Evolutionary conservation across 2,329 filamentous ascomycete species (phyloP), one percentile per base, ranked within the genome.

Genomic region (Camillea tinctor): DNA sequence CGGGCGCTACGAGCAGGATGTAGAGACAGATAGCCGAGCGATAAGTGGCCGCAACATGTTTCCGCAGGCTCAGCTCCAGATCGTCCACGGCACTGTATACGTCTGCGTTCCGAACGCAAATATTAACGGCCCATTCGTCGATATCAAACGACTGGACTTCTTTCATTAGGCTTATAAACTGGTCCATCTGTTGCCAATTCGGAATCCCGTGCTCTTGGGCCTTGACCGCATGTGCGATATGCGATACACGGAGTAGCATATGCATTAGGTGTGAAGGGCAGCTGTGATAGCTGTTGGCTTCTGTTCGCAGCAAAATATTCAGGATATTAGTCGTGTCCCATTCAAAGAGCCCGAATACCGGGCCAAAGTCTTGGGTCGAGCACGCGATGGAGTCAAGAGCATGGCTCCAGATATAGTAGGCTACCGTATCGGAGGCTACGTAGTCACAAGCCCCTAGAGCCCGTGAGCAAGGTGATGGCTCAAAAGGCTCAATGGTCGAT

Each of bases 21-120:
- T 81, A 82, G 6, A 82, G 66, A 60, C 78, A 81, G 2, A 77
- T 78, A 3, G 79, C 78, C 1, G 79, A 79, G 50, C 79, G 76
- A 63, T 81, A 80, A 5, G 79, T 78, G 1, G 75, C 77, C 0
- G 79, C 80, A 9, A 81, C 75, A 56, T 78, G 76, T 2, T 76
- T 73, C 22, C 80, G 76, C 50, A 69, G 62, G 2, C 55, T 54
- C 48, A 77, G 73, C 49, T 80, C 76, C 4, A 77, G 71, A 53
- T 80, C 77, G 19, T 74, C 71, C 11, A 75, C 67, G 19, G 74
- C 69, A 4, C 67, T 66, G 11, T 68, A 23, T 2, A 61, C 51
- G 51, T 71, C 68, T 8, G 71, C 50, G 24, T 68, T 64, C 19
- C 63, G 68, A n/a, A 68, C 67, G 44, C 73, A 75, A 15, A 82